phyloP scores from a whole-genome alignment of 2,329 filamentous ascomycete genomes.

The Aureobasidium sp. region DNA sequence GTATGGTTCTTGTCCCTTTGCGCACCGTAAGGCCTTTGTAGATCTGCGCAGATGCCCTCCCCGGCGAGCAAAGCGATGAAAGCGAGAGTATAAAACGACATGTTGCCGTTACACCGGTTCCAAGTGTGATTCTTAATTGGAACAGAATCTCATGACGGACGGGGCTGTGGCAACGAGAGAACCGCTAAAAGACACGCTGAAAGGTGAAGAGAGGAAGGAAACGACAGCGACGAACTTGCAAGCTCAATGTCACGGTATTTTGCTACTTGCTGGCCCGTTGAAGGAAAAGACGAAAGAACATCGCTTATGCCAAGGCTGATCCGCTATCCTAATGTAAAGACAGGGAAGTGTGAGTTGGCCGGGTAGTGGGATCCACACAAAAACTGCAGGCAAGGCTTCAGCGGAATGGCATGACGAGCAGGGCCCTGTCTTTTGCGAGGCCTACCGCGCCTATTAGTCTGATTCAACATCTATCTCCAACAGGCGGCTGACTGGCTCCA shows the following conservation, averaged over 20 bases:
- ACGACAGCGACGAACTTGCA: neutral
- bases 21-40: neutral
- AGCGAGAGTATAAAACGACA: slow-evolving; percentile 1
- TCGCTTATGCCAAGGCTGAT: slow-evolving; percentile 9
- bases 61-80: neutral
- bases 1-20: neutral
- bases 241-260: slow-evolving; percentile 1
- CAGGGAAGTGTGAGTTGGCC: neutral
- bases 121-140: neutral
- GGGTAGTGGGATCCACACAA: neutral
- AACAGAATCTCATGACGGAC: neutral
- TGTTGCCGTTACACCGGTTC: neutral
- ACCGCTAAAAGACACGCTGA: neutral
- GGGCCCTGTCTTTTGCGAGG: neutral
- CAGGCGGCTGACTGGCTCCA: slow-evolving; percentile 9
- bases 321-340: neutral
- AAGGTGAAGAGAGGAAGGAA: neutral
- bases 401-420: neutral
- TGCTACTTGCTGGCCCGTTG: neutral
- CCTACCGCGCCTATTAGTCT: slow-evolving; percentile 1
- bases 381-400: neutral
- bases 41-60: neutral
- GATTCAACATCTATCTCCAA: neutral
- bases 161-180: neutral
- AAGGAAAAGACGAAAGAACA: neutral